These are phyloP conservation scores for Byssoonygena ceratinophila DNA, from an alignment of 2,329 filamentous ascomycete genomes.

Conservation along the genomic window DNA sequence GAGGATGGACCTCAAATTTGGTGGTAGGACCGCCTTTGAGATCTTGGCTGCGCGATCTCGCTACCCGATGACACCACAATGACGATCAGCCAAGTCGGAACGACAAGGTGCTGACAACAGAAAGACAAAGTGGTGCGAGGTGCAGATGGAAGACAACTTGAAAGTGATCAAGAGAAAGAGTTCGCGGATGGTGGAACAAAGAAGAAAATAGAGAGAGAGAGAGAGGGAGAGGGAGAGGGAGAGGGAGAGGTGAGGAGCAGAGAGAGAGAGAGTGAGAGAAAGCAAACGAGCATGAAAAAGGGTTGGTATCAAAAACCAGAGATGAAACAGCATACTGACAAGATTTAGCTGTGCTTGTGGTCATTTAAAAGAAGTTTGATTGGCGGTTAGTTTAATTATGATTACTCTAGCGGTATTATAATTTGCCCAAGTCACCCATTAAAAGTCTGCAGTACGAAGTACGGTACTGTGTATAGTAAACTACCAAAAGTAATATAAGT, in stretches of 20 bases:
- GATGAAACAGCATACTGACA: constrained; percentile 5
- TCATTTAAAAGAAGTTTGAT: not conserved
- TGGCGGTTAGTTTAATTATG: not conserved
- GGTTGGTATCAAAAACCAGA: constrained; percentile 12
- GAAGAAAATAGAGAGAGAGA: constrained; percentile 22
- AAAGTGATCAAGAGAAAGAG: constrained; percentile 9
- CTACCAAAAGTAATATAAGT: not conserved
- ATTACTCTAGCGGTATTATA: not conserved
- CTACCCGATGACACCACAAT: constrained; percentile 6
- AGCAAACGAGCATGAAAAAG: constrained; percentile 14
- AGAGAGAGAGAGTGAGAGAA: constrained; percentile 13
- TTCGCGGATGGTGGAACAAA: too few relatives aligned
- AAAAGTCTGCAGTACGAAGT: too few relatives aligned
- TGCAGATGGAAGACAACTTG: constrained; percentile 15
- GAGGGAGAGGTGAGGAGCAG: constrained; percentile 9
- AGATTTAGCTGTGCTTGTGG: not conserved
- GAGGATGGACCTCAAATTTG: not conserved
- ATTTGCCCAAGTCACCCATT: not conserved
- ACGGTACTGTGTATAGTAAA: too few relatives aligned
- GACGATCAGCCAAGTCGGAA: constrained; percentile 7
- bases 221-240: constrained; percentile 17
- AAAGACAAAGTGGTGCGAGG: not conserved
- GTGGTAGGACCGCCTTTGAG: constrained; percentile 5
- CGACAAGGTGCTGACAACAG: constrained; percentile 8
- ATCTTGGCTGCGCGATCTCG: constrained; percentile 7